Percentiles rank a stretch among this genome's conserved stretches.
Evolutionary conservation across 202 grass and related monocot species (phyloP).

Genomic region (Panicum virgatum): DNA sequence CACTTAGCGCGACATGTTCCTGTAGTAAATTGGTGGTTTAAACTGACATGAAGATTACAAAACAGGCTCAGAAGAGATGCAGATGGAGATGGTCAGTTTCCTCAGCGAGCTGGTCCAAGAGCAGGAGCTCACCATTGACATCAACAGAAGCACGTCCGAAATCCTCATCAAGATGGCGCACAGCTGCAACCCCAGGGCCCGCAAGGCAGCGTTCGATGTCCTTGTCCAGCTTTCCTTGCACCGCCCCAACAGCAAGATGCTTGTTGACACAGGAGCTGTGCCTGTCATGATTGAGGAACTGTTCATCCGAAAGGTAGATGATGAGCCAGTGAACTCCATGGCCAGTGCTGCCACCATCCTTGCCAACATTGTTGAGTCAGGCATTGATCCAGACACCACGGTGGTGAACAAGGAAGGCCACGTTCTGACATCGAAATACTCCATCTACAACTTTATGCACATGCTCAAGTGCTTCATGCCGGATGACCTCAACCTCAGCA

Average conservation of each 20-base stretch:
- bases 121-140: slow-evolving; percentile 67
- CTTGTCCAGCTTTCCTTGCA: slow-evolving; percentile 80
- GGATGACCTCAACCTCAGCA: slow-evolving; percentile 67
- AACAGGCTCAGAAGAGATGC: slow-evolving; percentile 74
- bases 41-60: slow-evolving; percentile 41
- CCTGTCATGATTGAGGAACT: slow-evolving; percentile 74
- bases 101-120: slow-evolving; percentile 73
- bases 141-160: slow-evolving; percentile 52
- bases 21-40: slow-evolving; percentile 17
- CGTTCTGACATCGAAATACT: slow-evolving; percentile 80
- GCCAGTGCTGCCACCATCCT: slow-evolving; percentile 59
- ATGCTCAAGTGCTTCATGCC: slow-evolving; percentile 78
- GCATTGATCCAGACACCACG: slow-evolving; percentile 60
- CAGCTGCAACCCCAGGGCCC: slow-evolving; percentile 39
- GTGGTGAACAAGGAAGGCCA: slow-evolving; percentile 88
- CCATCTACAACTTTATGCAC: slow-evolving; percentile 76
- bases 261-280: slow-evolving; percentile 53
- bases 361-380: slow-evolving; percentile 72
- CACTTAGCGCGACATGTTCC: not conserved
- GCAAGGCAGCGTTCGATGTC: slow-evolving; percentile 62
- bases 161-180: slow-evolving; percentile 64
- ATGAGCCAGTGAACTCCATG: slow-evolving; percentile 56
- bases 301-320: slow-evolving; percentile 58
- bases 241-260: slow-evolving; percentile 56
- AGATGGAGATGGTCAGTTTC: slow-evolving; percentile 87